Evolutionary conservation across 2,329 filamentous ascomycete species (phyloP).

Genomic region (Botryotinia globosa): DNA sequence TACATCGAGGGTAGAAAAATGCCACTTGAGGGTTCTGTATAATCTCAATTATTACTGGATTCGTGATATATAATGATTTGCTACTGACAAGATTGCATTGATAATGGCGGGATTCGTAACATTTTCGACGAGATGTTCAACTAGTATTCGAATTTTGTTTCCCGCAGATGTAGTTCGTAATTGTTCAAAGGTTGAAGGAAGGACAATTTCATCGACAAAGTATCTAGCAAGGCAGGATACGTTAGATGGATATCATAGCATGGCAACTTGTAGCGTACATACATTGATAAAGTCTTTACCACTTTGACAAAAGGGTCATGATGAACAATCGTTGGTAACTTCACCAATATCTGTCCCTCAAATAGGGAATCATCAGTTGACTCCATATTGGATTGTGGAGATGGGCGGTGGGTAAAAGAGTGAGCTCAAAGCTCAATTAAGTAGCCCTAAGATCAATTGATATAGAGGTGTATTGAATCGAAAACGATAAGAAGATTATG

Average conservation of each 20-base stretch:
- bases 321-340: slow-evolving; percentile 55
- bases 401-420: no score
- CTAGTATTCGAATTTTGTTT: slow-evolving; percentile 54
- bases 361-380: neutral
- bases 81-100: slow-evolving; percentile 67
- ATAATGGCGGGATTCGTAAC: slow-evolving; percentile 69
- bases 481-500: neutral
- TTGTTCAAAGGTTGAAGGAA: slow-evolving; percentile 71
- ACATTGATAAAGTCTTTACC: slow-evolving; percentile 66
- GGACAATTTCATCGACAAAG: slow-evolving; percentile 58
- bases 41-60: slow-evolving; percentile 4
- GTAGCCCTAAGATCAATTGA: neutral
- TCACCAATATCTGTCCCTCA: slow-evolving; percentile 20
- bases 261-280: slow-evolving; percentile 17
- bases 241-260: slow-evolving; percentile 12
- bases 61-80: neutral
- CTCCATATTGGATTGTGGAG: neutral
- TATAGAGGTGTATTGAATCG: neutral
- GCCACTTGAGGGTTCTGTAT: slow-evolving; percentile 69
- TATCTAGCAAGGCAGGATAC: slow-evolving; percentile 48
- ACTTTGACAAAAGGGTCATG: slow-evolving; percentile 62
- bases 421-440: no score
- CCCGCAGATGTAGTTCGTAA: slow-evolving; percentile 65
- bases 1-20: slow-evolving; percentile 62
- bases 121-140: slow-evolving; percentile 60